Percentiles rank a stretch among this genome's conserved stretches.
These are phyloP conservation scores for Phytophthora boehmeriae DNA, from an alignment of 352 stramenopile genomes.

Conservation along the genomic window DNA sequence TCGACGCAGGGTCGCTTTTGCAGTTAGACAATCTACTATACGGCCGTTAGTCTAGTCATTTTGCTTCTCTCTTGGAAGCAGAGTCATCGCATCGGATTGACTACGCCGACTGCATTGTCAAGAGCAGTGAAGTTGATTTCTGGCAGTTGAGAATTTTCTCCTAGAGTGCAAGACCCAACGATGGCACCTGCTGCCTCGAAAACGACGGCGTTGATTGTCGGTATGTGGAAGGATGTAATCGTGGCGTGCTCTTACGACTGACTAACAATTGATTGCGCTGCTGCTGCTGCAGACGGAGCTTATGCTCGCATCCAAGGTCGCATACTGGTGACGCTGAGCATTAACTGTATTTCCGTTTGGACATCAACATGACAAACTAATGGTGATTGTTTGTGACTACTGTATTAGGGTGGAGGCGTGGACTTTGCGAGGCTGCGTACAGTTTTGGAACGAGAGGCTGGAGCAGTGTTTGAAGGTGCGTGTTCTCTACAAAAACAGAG, in stretches of 20 bases:
- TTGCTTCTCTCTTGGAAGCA: too few species aligned
- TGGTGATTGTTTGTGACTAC: conserved; percentile 17
- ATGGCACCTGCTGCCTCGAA: not conserved
- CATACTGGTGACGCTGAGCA: conserved; percentile 5
- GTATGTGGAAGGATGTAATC: not conserved
- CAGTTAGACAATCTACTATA: not conserved
- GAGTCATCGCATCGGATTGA: too few species aligned
- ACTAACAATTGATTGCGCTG: not conserved
- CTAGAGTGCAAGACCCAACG: too few species aligned
- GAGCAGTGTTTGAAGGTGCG: conserved; percentile 46
- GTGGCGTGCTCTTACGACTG: not conserved
- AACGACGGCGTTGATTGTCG: conserved; percentile 16
- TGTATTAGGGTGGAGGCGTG: conserved; percentile 41
- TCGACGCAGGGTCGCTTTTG: not conserved
- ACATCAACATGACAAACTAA: conserved; percentile 1
- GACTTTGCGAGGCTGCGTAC: conserved; percentile 57
- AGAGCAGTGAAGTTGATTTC: too few species aligned
- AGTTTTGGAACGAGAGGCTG: conserved; percentile 47
- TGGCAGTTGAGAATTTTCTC: too few species aligned
- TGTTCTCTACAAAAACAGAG: not conserved
- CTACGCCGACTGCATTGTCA: too few species aligned
- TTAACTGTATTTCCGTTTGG: not conserved
- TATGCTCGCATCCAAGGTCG: conserved; percentile 23
- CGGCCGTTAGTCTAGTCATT: too few species aligned
- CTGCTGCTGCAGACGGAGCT: conserved; percentile 20